A percentile compares a stretch with the other conserved stretches of the same genome.
Conservation (phyloP, 108 stramenopile genomes). For the Thalassiosira profunda region DNA sequence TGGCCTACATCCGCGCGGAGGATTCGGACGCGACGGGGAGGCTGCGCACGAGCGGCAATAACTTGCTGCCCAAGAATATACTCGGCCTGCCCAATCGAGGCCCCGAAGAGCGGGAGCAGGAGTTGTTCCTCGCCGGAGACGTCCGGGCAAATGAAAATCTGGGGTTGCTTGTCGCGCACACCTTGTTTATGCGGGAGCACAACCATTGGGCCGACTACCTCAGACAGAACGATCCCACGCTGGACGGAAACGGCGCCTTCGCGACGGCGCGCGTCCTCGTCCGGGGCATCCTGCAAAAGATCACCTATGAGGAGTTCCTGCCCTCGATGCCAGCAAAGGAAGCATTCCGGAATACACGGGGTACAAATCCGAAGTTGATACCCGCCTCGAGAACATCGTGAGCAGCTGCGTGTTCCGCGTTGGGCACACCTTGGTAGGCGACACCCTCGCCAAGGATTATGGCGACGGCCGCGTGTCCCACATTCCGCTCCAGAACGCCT, state of each 20-base stretch:
- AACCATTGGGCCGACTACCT: conserved; percentile 39
- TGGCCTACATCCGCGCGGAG: conserved; percentile 10
- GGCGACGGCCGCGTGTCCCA: conserved; percentile 2
- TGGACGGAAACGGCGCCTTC: conserved; percentile 29
- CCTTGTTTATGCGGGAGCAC: conserved; percentile 46
- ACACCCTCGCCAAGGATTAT: conserved; percentile 6
- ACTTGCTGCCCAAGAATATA: conserved; percentile 24
- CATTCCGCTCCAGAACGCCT: conserved; percentile 4
- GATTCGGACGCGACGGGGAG: conserved; percentile 5
- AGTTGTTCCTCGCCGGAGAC: conserved; percentile 48
- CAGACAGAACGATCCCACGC: neutral
- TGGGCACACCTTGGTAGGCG: conserved; percentile 49
- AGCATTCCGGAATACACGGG: conserved; percentile 39
- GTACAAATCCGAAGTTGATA: conserved; percentile 18
- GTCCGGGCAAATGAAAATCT: conserved; percentile 51
- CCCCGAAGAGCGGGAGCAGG: conserved; percentile 16
- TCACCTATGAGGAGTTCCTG: conserved; percentile 42
- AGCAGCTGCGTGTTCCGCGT: conserved; percentile 32
- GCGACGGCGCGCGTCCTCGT: conserved; percentile 27
- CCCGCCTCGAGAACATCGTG: conserved; percentile 39
- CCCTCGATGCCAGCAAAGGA: conserved; percentile 41
- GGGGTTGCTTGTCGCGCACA: conserved; percentile 21
- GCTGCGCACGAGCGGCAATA: conserved; percentile 12
- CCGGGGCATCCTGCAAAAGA: conserved; percentile 39
- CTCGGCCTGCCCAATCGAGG: conserved; percentile 23